Evolutionary conservation across 345 rosid species (phyloP), one percentile per base, ranked within the genome.

Genomic region (Salix purpurea): DNA sequence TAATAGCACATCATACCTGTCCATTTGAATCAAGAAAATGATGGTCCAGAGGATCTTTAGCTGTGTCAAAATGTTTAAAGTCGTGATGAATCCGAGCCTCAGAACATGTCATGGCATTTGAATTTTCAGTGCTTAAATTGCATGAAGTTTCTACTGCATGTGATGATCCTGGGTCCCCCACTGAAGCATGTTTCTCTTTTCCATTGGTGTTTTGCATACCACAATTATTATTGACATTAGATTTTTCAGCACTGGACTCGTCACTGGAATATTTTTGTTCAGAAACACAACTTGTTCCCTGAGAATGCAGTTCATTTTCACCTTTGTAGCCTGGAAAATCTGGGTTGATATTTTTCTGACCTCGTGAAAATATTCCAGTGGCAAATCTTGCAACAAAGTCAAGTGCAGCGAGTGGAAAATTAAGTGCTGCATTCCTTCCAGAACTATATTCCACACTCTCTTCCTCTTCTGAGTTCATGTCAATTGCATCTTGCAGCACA

Each of bases 321-420:
- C 75, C 86, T 65, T 79, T 80, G 50, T 80, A 78, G 79, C 88
- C 93, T 65, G 85, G 83, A 72, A 76, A 73, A 67, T 71, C 80
- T 58, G 84, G 70, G 77, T 90, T 93, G 44, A 73, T 80, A 85
- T 82, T 77, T 82, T 86, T 93, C 36, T 85, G 86, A 34, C 91
- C 88, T 62, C 95, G 90, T 6, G 94, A 90, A 82, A 96, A 90
- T 71, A 95, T 87, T 83, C 96, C 99, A 71, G 87, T 81, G 21
- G 99, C 99, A 69, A 95, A 74, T 82, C 94, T 88, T 72, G 92
- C 84, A 68, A 93, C 90, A 87, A 93, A 91, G 79, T 84, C 99
- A 78, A 95, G 83, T 23, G 97, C 99, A 77, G 98, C 94, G 76
- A 89, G 84, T 62, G 99, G 94, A 77, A 95, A 89, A 86, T 95